Base-by-base conservation (phyloP, 495 filamentous ascomycete genomes). In the Entonaema liquescens region DNA sequence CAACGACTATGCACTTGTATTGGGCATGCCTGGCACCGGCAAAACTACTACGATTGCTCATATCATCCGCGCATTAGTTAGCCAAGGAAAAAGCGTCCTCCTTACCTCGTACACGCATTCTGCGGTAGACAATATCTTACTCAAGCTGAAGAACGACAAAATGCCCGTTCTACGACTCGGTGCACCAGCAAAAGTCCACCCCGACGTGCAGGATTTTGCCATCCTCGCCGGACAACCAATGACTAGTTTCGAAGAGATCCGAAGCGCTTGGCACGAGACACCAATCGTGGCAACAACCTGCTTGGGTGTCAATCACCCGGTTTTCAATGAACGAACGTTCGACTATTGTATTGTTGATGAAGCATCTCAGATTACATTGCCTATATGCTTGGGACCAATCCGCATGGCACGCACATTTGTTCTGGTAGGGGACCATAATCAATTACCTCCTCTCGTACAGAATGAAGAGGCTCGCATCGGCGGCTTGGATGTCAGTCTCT, bases 271-370 rank as follows among this genome's bases (percentile, higher is more conserved):
- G 84, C 90, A 93, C 70, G 87, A 90, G 52, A 91, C 90, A 2
- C 92, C 91, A 9, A 87, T 99, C 40, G 95, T 99, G 8, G 95
- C 95, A 17, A 97, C 95, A 4, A 99, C 95, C 0, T 98, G 95
- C 72, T 85, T 99, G 17, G 93, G 93, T 2, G 90, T 98, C 74
- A 93, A 89, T 77, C 95, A 98, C 76, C 86, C 87, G 17, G 82
- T 99, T 42, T 98, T 99, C 82, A 90, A 85, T 63, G 90, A 94
- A 67, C 91, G 95, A 8, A 89, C 90, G 7, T 99, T 99, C 67
- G 95, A 99, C 80, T 97, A 97, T 77, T 99, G 95, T 72, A 97
- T 99, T 68, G 93, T 99, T 2, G 95, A 99, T 73, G 95, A 99
- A 79, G 95, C 95, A 0, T 97, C 94, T 7, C 95, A 99, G 75